These are phyloP conservation scores for Sicyos edulis DNA, from an alignment of 306 rosid genomes.

Conservation along the genomic window DNA sequence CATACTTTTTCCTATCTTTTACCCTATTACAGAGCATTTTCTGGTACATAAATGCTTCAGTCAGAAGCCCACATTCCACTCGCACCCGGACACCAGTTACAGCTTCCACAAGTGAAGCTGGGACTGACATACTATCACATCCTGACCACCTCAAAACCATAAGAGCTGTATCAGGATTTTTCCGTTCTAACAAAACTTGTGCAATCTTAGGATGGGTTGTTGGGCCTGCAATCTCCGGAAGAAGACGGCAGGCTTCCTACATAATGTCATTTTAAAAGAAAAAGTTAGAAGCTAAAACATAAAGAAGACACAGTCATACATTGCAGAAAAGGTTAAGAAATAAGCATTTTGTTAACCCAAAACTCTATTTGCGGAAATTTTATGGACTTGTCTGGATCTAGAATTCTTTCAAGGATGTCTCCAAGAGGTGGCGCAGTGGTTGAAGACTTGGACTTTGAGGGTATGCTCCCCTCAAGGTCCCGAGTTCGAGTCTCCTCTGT, in stretches of 20 bases:
- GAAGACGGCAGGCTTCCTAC: slow-evolving; percentile 84
- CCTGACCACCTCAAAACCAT: slow-evolving; percentile 94
- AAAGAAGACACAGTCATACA: slow-evolving; percentile 16
- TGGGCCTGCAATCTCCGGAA: slow-evolving; percentile 84
- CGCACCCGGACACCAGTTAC: slow-evolving; percentile 92
- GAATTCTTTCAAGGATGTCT: neutral
- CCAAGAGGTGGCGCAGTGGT: no score
- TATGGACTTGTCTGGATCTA: neutral
- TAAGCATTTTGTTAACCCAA: neutral
- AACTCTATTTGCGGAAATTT: neutral
- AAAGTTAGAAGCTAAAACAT: slow-evolving; percentile 12
- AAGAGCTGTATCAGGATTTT: slow-evolving; percentile 78
- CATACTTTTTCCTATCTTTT: slow-evolving; percentile 50
- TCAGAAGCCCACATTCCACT: slow-evolving; percentile 91
- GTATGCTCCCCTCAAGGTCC: no score
- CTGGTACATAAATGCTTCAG: slow-evolving; percentile 92
- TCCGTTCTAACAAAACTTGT: slow-evolving; percentile 84
- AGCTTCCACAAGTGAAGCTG: slow-evolving; percentile 76
- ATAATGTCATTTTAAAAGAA: slow-evolving; percentile 23
- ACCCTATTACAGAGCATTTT: slow-evolving; percentile 63
- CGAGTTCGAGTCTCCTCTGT: no score
- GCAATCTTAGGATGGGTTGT: slow-evolving; percentile 86
- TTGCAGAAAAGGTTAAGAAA: neutral
- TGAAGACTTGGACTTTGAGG: no score
- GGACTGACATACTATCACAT: slow-evolving; percentile 54